These are phyloP conservation scores for Paralagenidium karlingii DNA, from an alignment of 352 stramenopile genomes.

Conservation along the genomic window DNA sequence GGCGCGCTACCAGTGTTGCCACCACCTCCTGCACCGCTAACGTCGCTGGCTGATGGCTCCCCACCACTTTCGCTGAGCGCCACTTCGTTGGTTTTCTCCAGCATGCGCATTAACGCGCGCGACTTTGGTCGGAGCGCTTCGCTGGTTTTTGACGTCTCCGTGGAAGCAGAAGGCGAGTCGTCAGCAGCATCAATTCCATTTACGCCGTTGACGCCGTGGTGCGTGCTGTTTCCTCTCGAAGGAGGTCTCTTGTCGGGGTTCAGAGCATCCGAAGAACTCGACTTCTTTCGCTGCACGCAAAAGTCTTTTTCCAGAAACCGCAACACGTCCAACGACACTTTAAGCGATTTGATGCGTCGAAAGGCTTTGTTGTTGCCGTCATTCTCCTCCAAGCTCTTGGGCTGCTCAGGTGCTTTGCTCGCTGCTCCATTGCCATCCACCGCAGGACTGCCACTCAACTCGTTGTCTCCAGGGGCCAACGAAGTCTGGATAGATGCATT, in stretches of 20 bases:
- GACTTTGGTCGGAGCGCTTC: conserved; percentile 27
- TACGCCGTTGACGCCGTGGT: neutral
- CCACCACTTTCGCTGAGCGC: neutral
- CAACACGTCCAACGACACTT: conserved; percentile 45
- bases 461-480: too few relatives aligned
- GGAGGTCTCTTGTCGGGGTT: neutral
- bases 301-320: conserved; percentile 63
- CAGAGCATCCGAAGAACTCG: conserved; percentile 2
- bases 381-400: neutral
- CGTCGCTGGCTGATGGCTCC: neutral
- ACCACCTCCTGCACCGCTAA: conserved; percentile 1
- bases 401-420: conserved; percentile 2
- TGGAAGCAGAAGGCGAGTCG: neutral
- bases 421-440: neutral
- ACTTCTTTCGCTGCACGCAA: conserved; percentile 20
- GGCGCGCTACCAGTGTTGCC: conserved; percentile 1
- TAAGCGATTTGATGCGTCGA: conserved; percentile 32
- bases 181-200: conserved; percentile 2
- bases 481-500: too few relatives aligned
- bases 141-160: conserved; percentile 5
- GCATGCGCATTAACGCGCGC: conserved; percentile 26
- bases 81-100: conserved; percentile 15
- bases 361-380: conserved; percentile 8
- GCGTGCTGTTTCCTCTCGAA: neutral
- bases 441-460: too few relatives aligned